A percentile compares a stretch with the other conserved stretches of the same genome.
These are phyloP conservation scores for Isabelozyma rhagii DNA, from an alignment of 805 yeast genomes.

Conservation along the genomic window DNA sequence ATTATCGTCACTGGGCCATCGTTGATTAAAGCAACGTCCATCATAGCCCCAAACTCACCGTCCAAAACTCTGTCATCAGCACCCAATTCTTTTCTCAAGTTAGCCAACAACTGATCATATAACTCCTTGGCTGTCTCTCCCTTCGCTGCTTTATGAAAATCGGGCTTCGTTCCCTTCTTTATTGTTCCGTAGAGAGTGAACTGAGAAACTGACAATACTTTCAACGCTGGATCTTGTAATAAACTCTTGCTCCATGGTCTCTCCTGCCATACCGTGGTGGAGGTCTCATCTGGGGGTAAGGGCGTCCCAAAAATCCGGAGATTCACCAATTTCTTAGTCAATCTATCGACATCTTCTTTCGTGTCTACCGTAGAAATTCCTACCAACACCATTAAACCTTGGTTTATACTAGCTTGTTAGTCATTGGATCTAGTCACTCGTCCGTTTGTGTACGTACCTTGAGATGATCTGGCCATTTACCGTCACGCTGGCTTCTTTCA, in stretches of 20 bases:
- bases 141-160: constrained; percentile 88
- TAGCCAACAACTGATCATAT: constrained; percentile 51
- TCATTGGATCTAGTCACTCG: not conserved
- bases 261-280: constrained; percentile 42
- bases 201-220: constrained; percentile 84
- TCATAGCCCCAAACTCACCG: constrained; percentile 95
- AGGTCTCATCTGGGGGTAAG: constrained; percentile 43
- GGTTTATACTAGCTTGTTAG: constrained; percentile 40
- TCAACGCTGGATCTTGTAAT: constrained; percentile 62
- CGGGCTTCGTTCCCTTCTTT: constrained; percentile 92
- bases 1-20: constrained; percentile 93
- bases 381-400: constrained; percentile 77
- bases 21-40: constrained; percentile 85
- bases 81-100: constrained; percentile 52
- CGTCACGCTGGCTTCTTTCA: constrained; percentile 82
- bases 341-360: constrained; percentile 62
- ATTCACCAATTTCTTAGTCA: constrained; percentile 63
- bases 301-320: constrained; percentile 72
- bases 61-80: constrained; percentile 65
- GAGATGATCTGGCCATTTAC: constrained; percentile 74
- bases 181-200: constrained; percentile 85
- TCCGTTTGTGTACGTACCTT: constrained; percentile 28
- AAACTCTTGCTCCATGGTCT: constrained; percentile 72
- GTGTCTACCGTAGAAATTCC: constrained; percentile 84
- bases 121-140: constrained; percentile 55